Percentiles rank a stretch among this genome's conserved stretches.
Conservation (phyloP, 768 basidiomycete genomes). For the Pleurotus cornucopiae region DNA sequence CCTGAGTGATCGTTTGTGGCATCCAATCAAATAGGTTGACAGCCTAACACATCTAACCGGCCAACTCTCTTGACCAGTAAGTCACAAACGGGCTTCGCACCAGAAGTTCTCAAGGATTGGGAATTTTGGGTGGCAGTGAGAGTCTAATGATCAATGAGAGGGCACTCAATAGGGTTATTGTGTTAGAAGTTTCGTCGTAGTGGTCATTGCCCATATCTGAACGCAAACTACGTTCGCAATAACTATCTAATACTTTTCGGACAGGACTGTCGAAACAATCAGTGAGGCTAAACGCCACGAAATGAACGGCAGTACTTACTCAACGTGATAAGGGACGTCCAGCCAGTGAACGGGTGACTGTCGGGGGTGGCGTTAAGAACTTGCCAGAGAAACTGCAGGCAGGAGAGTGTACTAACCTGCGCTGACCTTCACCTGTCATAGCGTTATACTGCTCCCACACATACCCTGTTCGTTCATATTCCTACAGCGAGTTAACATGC, state of each 20-base stretch:
- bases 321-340: constrained; percentile 86
- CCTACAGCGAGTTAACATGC: constrained; percentile 36
- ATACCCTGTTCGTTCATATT: constrained; percentile 89
- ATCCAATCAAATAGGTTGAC: no score
- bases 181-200: no score
- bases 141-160: no score
- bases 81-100: no score
- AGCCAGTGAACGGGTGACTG: constrained; percentile 96
- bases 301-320: constrained; percentile 51
- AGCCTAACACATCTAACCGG: no score
- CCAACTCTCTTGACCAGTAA: no score
- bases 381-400: constrained; percentile 3
- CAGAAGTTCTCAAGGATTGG: no score
- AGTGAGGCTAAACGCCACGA: not conserved
- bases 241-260: constrained; percentile 54
- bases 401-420: constrained; percentile 55
- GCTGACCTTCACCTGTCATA: constrained; percentile 71
- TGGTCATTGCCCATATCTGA: no score
- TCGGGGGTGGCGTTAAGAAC: constrained; percentile 3
- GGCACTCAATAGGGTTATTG: no score
- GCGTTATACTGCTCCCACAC: constrained; percentile 98
- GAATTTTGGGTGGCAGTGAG: no score
- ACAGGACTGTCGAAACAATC: constrained; percentile 42
- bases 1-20: no score
- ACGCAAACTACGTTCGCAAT: no score